Percentiles rank a stretch among this genome's conserved stretches.
Evolutionary conservation across 139 green algal genomes (phyloP).

Genomic region (Mesotaenium endlicherianum): DNA sequence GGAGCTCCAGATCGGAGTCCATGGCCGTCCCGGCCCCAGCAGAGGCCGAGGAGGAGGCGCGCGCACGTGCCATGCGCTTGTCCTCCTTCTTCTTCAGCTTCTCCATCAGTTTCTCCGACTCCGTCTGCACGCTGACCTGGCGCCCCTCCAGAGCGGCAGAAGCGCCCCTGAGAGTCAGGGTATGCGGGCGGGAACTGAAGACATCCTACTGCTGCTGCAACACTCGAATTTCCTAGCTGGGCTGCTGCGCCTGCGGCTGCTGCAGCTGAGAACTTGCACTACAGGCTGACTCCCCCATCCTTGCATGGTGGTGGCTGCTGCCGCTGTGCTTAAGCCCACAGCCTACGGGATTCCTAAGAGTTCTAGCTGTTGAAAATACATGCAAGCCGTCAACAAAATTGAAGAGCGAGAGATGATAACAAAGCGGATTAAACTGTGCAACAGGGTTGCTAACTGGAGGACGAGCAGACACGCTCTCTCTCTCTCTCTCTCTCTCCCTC

Average conservation of each 20-base stretch:
- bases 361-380: too few relatives aligned
- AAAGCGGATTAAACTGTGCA: too few relatives aligned
- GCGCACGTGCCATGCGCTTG: conserved; percentile 11
- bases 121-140: conserved; percentile 49
- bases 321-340: too few relatives aligned
- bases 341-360: too few relatives aligned
- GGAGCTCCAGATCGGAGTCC: conserved; percentile 25
- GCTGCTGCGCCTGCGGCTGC: background rate
- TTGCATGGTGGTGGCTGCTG: too few relatives aligned
- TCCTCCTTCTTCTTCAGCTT: conserved; percentile 47
- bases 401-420: too few relatives aligned
- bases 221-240: too few relatives aligned
- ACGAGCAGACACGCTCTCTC: too few relatives aligned
- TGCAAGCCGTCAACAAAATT: too few relatives aligned
- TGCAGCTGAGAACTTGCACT: background rate
- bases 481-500: too few relatives aligned
- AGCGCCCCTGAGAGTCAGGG: background rate
- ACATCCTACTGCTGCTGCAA: background rate
- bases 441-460: too few relatives aligned
- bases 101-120: conserved; percentile 43
- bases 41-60: background rate
- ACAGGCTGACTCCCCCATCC: too few relatives aligned
- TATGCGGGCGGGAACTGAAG: background rate
- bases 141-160: background rate
- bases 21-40: background rate